Evolutionary conservation across 2,329 filamentous ascomycete genomes (phyloP).

Genomic region (Beauveria caledonica): DNA sequence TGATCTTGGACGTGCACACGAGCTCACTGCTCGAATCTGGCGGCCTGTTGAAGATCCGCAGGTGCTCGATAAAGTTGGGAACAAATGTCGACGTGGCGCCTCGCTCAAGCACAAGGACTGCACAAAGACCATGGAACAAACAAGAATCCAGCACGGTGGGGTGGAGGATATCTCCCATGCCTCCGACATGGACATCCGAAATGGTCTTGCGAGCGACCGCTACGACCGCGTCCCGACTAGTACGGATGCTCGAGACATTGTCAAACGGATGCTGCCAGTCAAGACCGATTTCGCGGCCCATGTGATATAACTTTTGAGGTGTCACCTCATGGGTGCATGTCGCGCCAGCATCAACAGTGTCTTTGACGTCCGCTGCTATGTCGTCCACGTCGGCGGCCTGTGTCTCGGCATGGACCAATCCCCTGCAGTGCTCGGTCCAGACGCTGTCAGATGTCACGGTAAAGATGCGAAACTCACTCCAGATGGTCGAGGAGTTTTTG

Average conservation of each 20-base stretch:
- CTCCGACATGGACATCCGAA: background rate
- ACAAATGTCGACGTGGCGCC: background rate
- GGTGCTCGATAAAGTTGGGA: background rate
- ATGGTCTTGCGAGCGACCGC: background rate
- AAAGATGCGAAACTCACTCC: slow-evolving; percentile 14
- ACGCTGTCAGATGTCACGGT: background rate
- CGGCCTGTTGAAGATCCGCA: background rate
- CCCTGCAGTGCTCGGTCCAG: slow-evolving; percentile 13
- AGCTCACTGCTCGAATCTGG: background rate
- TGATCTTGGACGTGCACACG: background rate
- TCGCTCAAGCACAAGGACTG: background rate
- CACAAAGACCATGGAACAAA: background rate
- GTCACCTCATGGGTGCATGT: background rate
- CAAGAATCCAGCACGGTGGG: background rate
- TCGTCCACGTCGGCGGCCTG: background rate
- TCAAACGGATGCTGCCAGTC: slow-evolving; percentile 2
- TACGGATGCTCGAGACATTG: background rate
- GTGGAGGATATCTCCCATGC: background rate
- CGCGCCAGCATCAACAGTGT: background rate
- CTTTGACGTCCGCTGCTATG: background rate
- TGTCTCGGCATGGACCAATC: background rate
- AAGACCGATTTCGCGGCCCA: background rate
- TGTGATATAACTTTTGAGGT: background rate
- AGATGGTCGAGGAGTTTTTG: slow-evolving; percentile 8
- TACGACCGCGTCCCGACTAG: background rate